These are phyloP conservation scores for Mallotus repandus DNA, from an alignment of 441 rosid genomes.

Conservation along the genomic window DNA sequence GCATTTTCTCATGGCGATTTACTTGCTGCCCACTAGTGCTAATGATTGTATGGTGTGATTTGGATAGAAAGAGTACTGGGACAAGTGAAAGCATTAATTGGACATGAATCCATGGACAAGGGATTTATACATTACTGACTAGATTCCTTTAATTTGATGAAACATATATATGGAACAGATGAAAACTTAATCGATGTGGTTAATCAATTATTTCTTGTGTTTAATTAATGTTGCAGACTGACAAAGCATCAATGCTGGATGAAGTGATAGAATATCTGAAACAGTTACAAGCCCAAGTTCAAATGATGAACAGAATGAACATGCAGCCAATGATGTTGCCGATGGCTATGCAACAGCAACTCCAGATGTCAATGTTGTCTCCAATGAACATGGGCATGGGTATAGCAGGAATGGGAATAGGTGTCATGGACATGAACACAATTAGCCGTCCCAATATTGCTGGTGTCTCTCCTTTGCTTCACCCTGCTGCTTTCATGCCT, in stretches of 20 bases:
- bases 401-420: slow-evolving; percentile 58
- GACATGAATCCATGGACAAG: not conserved
- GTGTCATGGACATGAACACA: slow-evolving; percentile 53
- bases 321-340: slow-evolving; percentile 77
- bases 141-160: too few species aligned
- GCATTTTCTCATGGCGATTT: slow-evolving; percentile 1
- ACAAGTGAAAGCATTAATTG: not conserved
- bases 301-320: slow-evolving; percentile 75
- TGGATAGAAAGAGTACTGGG: not conserved
- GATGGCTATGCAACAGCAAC: slow-evolving; percentile 70
- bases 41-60: slow-evolving; percentile 6
- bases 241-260: slow-evolving; percentile 95
- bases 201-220: not conserved
- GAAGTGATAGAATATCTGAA: slow-evolving; percentile 97
- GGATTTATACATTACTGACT: not conserved
- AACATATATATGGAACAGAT: not conserved
- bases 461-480: slow-evolving; percentile 40
- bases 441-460: slow-evolving; percentile 48
- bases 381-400: slow-evolving; percentile 65
- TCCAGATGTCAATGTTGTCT: slow-evolving; percentile 72
- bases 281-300: slow-evolving; percentile 84
- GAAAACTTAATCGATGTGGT: not conserved
- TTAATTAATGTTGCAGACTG: slow-evolving; percentile 50
- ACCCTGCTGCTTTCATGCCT: slow-evolving; percentile 57
- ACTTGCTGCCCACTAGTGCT: not conserved